Conservation (phyloP, 768 basidiomycete species). For the Chalciporus piperatus region DNA sequence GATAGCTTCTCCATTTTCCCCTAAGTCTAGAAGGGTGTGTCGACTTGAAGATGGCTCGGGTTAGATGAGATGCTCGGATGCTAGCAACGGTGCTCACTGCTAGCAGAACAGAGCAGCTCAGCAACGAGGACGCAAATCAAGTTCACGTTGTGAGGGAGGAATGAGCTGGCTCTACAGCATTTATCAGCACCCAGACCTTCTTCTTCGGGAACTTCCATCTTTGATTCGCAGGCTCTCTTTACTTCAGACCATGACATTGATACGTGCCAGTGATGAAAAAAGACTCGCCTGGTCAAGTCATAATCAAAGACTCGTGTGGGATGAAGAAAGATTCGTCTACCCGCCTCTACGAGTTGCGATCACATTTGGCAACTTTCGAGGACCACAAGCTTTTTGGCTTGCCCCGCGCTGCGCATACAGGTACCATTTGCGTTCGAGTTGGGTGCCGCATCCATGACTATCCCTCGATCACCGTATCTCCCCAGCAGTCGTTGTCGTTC, state of each 20-base stretch:
- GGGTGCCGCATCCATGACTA: no score
- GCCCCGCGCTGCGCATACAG: no score
- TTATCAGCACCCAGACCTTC: background rate
- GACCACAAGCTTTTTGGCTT: no score
- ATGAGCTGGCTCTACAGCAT: background rate
- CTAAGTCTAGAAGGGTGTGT: background rate
- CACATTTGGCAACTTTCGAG: no score
- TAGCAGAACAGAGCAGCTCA: background rate
- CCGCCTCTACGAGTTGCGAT: no score
- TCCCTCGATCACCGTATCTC: no score
- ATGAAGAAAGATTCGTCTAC: no score
- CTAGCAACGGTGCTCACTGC: background rate
- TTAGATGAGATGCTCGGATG: background rate
- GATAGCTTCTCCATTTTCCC: conserved; percentile 22
- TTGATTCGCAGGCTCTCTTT: background rate
- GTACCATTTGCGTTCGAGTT: no score
- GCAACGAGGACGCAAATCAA: background rate
- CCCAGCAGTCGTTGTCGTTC: no score
- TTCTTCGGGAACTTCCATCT: no score
- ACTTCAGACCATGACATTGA: background rate
- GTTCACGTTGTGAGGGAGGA: background rate
- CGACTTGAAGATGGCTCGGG: background rate
- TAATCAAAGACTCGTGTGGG: no score
- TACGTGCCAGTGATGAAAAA: background rate
- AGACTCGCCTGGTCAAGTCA: background rate